A percentile compares a stretch with the other conserved stretches of the same genome.
Conservation (phyloP, 352 stramenopile species). For the Aphanomyces cochlioides region DNA sequence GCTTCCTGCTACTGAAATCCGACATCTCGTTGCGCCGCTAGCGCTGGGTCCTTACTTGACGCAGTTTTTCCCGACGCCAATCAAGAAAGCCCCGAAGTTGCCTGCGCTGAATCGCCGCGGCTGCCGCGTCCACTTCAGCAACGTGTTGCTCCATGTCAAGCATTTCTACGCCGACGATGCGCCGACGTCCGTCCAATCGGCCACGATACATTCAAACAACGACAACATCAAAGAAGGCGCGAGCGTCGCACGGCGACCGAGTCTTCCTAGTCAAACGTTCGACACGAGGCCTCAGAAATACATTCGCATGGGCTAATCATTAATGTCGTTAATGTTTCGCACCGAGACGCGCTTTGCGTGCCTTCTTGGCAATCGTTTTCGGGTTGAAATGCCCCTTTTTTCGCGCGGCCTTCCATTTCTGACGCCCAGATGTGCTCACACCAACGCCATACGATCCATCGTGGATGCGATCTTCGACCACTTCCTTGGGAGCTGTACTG, state of each 20-base stretch:
- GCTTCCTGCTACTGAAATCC: background rate
- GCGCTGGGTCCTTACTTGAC: constrained; percentile 9
- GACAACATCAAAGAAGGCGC: constrained; percentile 16
- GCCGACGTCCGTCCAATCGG: background rate
- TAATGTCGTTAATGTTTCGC: constrained; percentile 27
- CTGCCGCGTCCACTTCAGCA: constrained; percentile 17
- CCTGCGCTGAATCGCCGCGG: background rate
- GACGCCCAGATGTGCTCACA: constrained; percentile 89
- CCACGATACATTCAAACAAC: constrained; percentile 6
- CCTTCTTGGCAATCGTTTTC: constrained; percentile 84
- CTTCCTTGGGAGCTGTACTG: constrained; percentile 47
- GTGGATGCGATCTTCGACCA: constrained; percentile 79
- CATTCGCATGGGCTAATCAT: background rate
- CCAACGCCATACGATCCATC: constrained; percentile 88
- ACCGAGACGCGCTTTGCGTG: constrained; percentile 24
- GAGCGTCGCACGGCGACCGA: background rate
- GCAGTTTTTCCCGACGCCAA: constrained; percentile 14
- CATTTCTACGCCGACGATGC: constrained; percentile 13
- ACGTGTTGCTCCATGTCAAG: constrained; percentile 22
- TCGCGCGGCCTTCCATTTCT: constrained; percentile 91
- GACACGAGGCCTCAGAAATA: constrained; percentile 5
- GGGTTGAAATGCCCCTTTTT: constrained; percentile 91
- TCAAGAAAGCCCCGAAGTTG: constrained; percentile 13
- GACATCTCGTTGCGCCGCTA: background rate
- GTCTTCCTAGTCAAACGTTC: constrained; percentile 1